Conservation (phyloP, 2,329 filamentous ascomycete species). For the Amylocarpus encephaloides region DNA sequence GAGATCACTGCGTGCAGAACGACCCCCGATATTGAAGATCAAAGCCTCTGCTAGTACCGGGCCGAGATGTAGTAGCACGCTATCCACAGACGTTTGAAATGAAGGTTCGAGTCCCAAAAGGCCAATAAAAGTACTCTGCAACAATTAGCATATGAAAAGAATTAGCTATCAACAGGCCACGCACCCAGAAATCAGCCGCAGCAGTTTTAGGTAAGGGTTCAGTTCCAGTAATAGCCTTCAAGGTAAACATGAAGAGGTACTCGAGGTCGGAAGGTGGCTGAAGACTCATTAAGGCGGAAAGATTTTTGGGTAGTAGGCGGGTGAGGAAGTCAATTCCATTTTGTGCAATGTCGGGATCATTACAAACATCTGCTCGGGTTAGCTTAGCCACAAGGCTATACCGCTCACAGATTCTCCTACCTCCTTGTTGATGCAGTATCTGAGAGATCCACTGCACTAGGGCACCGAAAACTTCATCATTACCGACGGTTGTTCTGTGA, state of each 20-base stretch:
- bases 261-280: slow-evolving; percentile 53
- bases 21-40: slow-evolving; percentile 60
- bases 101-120: slow-evolving; percentile 34
- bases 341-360: slow-evolving; percentile 66
- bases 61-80: slow-evolving; percentile 53
- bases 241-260: slow-evolving; percentile 63
- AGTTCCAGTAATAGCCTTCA: slow-evolving; percentile 62
- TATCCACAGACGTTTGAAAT: slow-evolving; percentile 38
- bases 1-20: slow-evolving; percentile 63
- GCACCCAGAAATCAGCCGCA: slow-evolving; percentile 69
- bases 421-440: slow-evolving; percentile 56
- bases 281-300: slow-evolving; percentile 53
- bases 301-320: slow-evolving; percentile 54
- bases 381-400: neutral
- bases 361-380: slow-evolving; percentile 42
- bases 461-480: slow-evolving; percentile 42
- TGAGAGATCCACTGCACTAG: slow-evolving; percentile 57
- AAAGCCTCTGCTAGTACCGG: slow-evolving; percentile 54
- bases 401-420: slow-evolving; percentile 33
- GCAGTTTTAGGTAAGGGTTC: slow-evolving; percentile 72
- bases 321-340: slow-evolving; percentile 67
- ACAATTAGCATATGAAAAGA: slow-evolving; percentile 1
- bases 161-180: neutral
- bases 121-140: slow-evolving; percentile 46
- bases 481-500: slow-evolving; percentile 41